Evolutionary conservation across 495 filamentous ascomycete genomes (phyloP), one percentile per base, ranked within the genome.

Genomic region (Bacidia rubella): DNA sequence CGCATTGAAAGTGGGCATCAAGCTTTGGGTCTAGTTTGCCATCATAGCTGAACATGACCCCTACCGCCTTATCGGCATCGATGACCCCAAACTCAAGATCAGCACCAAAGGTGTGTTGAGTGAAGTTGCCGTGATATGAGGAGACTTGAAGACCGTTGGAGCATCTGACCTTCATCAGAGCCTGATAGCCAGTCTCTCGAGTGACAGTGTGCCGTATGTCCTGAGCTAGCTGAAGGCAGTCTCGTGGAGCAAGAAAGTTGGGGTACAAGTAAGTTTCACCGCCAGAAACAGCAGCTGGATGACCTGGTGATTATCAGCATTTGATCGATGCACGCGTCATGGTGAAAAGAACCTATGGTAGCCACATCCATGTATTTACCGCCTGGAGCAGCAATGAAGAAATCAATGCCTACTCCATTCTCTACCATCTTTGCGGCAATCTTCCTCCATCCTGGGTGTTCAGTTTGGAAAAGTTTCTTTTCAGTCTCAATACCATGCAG

Each of bases 131-230:
- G 58, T 93, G 86, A 63, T 97, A 99, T 25, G 80, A 79, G 19
- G 87, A 82, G 15, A 99, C 86, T 67, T 99, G 92, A 25, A 99
- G 77, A 15, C 92, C 92, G 62, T 93, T 97, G 7, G 88, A 95
- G 68, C 92, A 99, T 42, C 92, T 83, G 49, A 97, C 92, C 73
- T 99, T 99, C 88, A 99, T 92, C 59, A 97, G 74, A 7, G 89
- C 87, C 68, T 96, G 90, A 63, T 90, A 99, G 24, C 92, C 92
- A 17, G 90, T 94, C 63, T 96, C 90, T 54, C 92, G 74, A 1
- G 80, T 87, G n/a, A 95, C 79, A 5, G 85, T 82, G 61, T 96
- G 92, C 51, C 80, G 76, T 57, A 99, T 76, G 66, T 99, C 92
- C 39, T 83, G 74, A 2, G 78, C 81, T n/a, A 97, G 71, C 68